Conservation (phyloP, 257 asterid genomes). For the Ajuga chamaepitys region DNA sequence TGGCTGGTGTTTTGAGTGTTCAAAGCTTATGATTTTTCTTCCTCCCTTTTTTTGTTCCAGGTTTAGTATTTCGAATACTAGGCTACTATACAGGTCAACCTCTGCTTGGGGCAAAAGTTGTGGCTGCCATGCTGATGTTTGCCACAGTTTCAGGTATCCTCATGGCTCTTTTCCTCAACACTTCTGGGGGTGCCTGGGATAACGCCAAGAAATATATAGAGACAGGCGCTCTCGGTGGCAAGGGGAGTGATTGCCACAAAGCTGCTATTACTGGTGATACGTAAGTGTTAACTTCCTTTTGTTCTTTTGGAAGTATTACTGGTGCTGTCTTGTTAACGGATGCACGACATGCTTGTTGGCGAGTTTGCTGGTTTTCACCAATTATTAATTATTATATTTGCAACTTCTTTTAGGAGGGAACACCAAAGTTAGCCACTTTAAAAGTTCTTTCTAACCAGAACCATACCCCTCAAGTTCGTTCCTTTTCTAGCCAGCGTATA, state of each 20-base stretch:
- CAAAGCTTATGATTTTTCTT: too few species aligned
- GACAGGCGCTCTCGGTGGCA: constrained; percentile 97
- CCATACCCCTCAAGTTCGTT: too few species aligned
- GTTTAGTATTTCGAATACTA: constrained; percentile 71
- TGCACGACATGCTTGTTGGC: too few species aligned
- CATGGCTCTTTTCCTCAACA: constrained; percentile 98
- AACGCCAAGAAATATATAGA: constrained; percentile 98
- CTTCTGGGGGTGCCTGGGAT: constrained; percentile 99
- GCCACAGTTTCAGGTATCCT: constrained; percentile 97
- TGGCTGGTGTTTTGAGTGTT: too few species aligned
- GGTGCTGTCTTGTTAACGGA: too few species aligned
- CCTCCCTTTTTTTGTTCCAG: constrained; percentile 24
- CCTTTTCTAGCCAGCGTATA: too few species aligned
- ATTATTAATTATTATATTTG: too few species aligned
- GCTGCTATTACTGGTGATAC: constrained; percentile 98
- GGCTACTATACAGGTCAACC: constrained; percentile 94
- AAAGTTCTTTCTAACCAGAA: too few species aligned
- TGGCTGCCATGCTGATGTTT: constrained; percentile 93
- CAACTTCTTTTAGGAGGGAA: too few species aligned
- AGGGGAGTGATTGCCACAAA: constrained; percentile 96
- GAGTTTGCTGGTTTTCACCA: too few species aligned
- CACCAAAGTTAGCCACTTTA: too few species aligned
- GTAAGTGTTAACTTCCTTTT: constrained; percentile 40
- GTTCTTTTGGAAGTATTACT: not conserved
- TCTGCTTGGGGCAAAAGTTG: constrained; percentile 97